Evolutionary conservation across 2,329 filamentous ascomycete species (phyloP).

Genomic region (Pseudogymnoascus pannorum): DNA sequence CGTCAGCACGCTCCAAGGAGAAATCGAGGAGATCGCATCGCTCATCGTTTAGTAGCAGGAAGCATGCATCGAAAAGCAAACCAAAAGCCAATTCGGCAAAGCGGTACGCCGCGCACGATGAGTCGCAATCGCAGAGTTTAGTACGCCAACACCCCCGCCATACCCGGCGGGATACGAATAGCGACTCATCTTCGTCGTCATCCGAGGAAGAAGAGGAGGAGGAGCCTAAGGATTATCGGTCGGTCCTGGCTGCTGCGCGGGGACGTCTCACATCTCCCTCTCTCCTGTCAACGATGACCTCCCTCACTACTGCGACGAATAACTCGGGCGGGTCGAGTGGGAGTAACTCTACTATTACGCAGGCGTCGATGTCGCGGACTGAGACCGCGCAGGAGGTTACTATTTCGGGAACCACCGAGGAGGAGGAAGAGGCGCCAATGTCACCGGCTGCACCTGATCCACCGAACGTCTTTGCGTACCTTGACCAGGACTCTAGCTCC

Average conservation of each 20-base stretch:
- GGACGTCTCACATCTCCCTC: slow-evolving; percentile 28
- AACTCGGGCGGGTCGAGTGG: slow-evolving; percentile 35
- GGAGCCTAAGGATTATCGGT: slow-evolving; percentile 16
- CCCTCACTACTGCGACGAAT: slow-evolving; percentile 25
- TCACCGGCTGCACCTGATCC: slow-evolving; percentile 19
- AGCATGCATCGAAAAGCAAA: slow-evolving; percentile 13
- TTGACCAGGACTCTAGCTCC: slow-evolving; percentile 17
- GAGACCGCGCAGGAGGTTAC: slow-evolving; percentile 14
- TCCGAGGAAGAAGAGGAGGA: slow-evolving; percentile 21
- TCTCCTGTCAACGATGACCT: slow-evolving; percentile 27
- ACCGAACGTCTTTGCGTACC: slow-evolving; percentile 18
- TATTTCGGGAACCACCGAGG: slow-evolving; percentile 16
- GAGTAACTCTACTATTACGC: slow-evolving; percentile 29
- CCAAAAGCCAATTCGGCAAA: slow-evolving; percentile 17
- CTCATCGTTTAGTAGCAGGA: background rate
- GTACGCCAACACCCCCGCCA: slow-evolving; percentile 14
- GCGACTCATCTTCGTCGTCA: slow-evolving; percentile 15
- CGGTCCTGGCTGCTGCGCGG: slow-evolving; percentile 20
- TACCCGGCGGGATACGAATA: background rate
- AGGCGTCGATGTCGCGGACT: slow-evolving; percentile 9
- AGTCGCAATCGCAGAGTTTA: slow-evolving; percentile 17
- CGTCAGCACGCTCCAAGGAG: slow-evolving; percentile 15
- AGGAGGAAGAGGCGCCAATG: slow-evolving; percentile 17
- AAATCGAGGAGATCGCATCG: slow-evolving; percentile 15
- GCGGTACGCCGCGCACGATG: background rate